Evolutionary conservation across 345 rosid genomes (phyloP), one percentile per base, ranked within the genome.

Genomic region (Combretum micranthum): DNA sequence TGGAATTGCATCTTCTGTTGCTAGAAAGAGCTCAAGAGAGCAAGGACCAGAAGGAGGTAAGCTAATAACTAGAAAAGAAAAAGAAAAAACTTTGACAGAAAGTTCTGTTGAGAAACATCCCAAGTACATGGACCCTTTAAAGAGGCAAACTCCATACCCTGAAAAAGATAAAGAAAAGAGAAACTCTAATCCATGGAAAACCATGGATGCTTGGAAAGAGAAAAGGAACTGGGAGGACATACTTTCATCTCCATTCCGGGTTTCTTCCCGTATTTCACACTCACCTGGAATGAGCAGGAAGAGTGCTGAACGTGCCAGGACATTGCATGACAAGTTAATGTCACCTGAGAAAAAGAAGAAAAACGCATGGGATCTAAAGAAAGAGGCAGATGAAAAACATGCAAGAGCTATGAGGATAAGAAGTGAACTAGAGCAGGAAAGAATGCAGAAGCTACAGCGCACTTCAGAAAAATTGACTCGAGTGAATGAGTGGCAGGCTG

Each of bases 141-240:
- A 69, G 71, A 76, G 67, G 67, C 83, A 67, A 44, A 48, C 60
- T 67, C 67, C 72, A 54, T 47, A 60, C 26, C 19, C 67, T 20
- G 86, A 78, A 53, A 85, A 72, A 55, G 91, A 85, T 53, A 66
- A 42, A 72, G 88, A 78, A 48, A 85, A 60, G 72, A 82, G 76
- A 68, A 75, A 72, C 67, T 53, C 67, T 21, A 59, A 70, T 69
- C 58, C 86, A 64, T 60, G 80, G 84, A 82, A 78, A 68, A 74
- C 81, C 59, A 73, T 85, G 84, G 80, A 85, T 77, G 93, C 86
- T 32, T 83, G 93, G 93, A 85, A 78, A 71, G 88, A 85, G 73
- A 85, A 78, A 75, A 80, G 93, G 65, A 83, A 83, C 47, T 85
- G 86, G 93, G 86, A 78, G 67, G 93, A 80, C 51, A 77, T 83